Base-by-base conservation (phyloP, 1,284 basidiomycete species). In the Austropuccinia psidii region DNA sequence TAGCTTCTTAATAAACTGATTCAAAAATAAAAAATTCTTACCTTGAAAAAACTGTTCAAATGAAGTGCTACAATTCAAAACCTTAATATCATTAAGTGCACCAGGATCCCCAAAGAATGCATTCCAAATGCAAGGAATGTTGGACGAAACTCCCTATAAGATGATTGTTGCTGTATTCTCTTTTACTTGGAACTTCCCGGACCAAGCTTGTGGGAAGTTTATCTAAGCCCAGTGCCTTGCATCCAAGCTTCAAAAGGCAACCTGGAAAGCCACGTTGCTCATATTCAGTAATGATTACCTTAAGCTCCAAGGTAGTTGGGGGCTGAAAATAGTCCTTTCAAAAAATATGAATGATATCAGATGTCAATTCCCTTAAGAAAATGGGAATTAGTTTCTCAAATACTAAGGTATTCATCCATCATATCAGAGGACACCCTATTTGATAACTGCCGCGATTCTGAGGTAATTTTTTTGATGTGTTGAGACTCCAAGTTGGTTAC, bases 161-260 rank as follows among this genome's bases (percentile, higher is more conserved):
- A 67, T 50, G 21, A 67, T 35, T 0, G 65, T 41, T 35, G 65
- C 17, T 24, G 13, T 67, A 15, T 54, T 54, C 27, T 55, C 65
- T 52, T 67, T 67, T n/a, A 47, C 50, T 54, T 37, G 35, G 41
- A 39, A 67, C 11, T 54, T n/a, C 21, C 49, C 65, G n/a, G 47
- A n/a, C 50, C 29, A 35, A 21, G 50, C 49, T 37, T 21, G 27
- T 6, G 65, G 65, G 65, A 19, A 67, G 65, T 41, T 55, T 24
- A 37, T 67, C 65, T 29, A 67, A 43, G 33, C 67, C 67, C 67
- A 69, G 55, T 69, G 29, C 67, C 57, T 69, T 19, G 54, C 41
- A 43, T 69, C 55, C 29, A 69, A n/a, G 52, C 39, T 54, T 4
- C 67, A 52, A 33, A n/a, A 69, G 39, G 54, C 39, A 58, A n/a